phyloP scores from a whole-genome alignment of 73 alveolate species.

The Stentor coeruleus region DNA sequence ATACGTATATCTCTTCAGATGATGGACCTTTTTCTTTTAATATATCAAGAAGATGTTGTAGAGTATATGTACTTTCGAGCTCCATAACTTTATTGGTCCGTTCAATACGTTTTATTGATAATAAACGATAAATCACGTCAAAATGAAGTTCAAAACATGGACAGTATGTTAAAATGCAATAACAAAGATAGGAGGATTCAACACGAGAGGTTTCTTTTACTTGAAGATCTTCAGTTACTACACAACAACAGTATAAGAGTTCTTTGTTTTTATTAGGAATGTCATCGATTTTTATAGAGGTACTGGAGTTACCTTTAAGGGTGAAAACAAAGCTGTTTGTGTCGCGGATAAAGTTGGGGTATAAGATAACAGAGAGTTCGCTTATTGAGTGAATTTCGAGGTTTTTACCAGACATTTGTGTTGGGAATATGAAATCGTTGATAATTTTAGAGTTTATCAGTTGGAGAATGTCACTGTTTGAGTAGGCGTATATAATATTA shows the following conservation, averaged over 20 bases:
- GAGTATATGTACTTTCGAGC: neutral
- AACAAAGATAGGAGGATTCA: neutral
- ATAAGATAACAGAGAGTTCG: neutral
- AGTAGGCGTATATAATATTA: neutral
- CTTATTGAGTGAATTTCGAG: neutral
- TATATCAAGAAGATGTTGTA: neutral
- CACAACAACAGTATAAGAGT: slow-evolving; percentile 14
- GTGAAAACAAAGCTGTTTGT: slow-evolving; percentile 12
- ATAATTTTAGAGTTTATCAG: too few relatives aligned
- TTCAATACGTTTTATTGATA: neutral
- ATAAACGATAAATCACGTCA: neutral
- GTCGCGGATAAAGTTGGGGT: neutral
- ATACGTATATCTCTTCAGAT: neutral
- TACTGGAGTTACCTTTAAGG: neutral
- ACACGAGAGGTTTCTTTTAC: neutral
- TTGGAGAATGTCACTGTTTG: neutral
- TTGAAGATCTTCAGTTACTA: neutral
- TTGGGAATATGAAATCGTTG: neutral
- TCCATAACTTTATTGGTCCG: neutral
- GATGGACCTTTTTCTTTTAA: neutral
- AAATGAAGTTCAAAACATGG: slow-evolving; percentile 19
- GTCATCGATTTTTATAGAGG: slow-evolving; percentile 1
- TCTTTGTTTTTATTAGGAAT: neutral
- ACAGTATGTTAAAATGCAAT: slow-evolving; percentile 14
- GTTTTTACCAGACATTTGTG: neutral